These are phyloP conservation scores for Yamadazyma dushanensis DNA, from an alignment of 1,139 yeast genomes.

Conservation along the genomic window DNA sequence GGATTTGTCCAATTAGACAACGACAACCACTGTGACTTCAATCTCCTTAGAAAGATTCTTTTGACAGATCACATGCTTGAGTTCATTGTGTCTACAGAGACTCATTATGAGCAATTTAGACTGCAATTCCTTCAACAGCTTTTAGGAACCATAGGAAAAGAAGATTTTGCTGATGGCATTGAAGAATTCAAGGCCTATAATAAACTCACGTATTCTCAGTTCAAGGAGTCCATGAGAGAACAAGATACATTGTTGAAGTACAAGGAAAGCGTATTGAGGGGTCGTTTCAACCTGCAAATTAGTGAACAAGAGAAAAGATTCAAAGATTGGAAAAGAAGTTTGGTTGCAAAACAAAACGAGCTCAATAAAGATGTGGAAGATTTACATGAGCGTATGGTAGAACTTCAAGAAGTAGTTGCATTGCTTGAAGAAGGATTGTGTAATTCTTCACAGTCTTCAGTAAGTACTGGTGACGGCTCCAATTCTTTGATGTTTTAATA, in stretches of 20 bases:
- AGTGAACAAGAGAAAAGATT: constrained; percentile 59
- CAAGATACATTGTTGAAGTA: constrained; percentile 51
- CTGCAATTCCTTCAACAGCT: constrained; percentile 38
- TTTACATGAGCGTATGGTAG: constrained; percentile 34
- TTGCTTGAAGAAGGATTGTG: constrained; percentile 13
- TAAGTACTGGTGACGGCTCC: not conserved
- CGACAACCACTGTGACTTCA: constrained; percentile 64
- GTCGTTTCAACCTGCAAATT: constrained; percentile 49
- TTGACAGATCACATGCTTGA: constrained; percentile 59
- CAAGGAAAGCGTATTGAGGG: constrained; percentile 42
- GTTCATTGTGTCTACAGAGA: constrained; percentile 56
- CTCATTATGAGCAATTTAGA: constrained; percentile 57
- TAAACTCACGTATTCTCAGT: constrained; percentile 30
- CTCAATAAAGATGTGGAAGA: constrained; percentile 58
- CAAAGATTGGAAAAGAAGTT: constrained; percentile 62
- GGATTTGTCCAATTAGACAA: constrained; percentile 74
- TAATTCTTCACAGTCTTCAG: too few relatives aligned
- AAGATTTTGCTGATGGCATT: constrained; percentile 9
- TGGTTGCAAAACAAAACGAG: constrained; percentile 54
- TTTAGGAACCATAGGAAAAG: not conserved
- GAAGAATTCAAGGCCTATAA: constrained; percentile 28
- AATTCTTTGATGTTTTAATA: not conserved
- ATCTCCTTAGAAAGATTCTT: constrained; percentile 49
- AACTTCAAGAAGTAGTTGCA: constrained; percentile 30
- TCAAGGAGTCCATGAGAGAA: constrained; percentile 42